Evolutionary conservation across 139 green algal genomes (phyloP).

Genomic region (Chlamydomonas schloesseri): DNA sequence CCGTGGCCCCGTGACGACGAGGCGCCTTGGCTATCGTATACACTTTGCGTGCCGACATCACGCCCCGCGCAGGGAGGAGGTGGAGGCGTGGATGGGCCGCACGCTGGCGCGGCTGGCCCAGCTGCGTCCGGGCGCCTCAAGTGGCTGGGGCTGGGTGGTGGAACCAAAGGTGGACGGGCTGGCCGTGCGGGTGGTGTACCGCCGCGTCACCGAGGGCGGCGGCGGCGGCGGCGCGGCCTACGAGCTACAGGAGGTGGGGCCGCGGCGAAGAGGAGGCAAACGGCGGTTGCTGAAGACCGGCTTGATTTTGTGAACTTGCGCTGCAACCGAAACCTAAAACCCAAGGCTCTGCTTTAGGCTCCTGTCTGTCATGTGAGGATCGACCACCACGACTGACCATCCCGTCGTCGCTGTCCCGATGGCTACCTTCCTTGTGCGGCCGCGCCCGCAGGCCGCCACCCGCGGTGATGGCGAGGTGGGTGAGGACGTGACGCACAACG

Average conservation of each 20-base stretch:
- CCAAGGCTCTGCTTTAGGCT: too few species aligned
- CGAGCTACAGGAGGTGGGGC: slow-evolving; percentile 26
- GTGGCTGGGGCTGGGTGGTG: slow-evolving; percentile 42
- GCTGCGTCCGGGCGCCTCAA: background rate
- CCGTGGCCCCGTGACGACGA: too few species aligned
- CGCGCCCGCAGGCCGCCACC: slow-evolving; percentile 47
- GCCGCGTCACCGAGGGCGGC: slow-evolving; percentile 1
- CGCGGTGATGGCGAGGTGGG: slow-evolving; percentile 64
- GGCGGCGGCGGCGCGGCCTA: background rate
- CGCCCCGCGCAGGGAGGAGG: background rate
- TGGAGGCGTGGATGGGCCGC: slow-evolving; percentile 28
- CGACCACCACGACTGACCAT: too few species aligned
- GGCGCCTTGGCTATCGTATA: too few species aligned
- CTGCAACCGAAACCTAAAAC: too few species aligned
- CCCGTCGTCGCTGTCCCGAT: too few species aligned
- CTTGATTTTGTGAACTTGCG: too few species aligned
- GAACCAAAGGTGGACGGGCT: slow-evolving; percentile 78
- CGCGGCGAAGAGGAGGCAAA: too few species aligned
- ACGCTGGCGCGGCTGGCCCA: slow-evolving; percentile 16
- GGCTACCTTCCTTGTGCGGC: too few species aligned
- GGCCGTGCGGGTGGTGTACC: slow-evolving; percentile 58
- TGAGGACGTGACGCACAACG: slow-evolving; percentile 72
- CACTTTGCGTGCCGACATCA: too few species aligned
- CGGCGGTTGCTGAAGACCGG: too few species aligned
- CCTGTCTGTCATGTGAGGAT: too few species aligned